These are phyloP conservation scores for Sporobolomyces phaffii DNA, from an alignment of 768 basidiomycete species.

Conservation along the genomic window DNA sequence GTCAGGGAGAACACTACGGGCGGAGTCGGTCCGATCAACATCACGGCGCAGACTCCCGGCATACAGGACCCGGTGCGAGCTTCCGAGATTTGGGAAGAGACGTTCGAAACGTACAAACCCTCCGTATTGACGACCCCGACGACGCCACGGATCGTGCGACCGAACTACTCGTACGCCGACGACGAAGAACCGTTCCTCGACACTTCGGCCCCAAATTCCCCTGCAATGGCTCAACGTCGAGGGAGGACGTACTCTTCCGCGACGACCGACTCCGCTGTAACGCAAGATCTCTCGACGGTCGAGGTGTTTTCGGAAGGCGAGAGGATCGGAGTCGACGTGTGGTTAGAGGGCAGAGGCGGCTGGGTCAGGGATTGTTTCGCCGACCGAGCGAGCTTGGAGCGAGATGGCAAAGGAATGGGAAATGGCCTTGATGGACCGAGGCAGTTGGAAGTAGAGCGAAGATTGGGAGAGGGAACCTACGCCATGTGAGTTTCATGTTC, in stretches of 20 bases:
- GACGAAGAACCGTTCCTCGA: slow-evolving; percentile 35
- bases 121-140: slow-evolving; percentile 8
- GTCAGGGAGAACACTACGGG: slow-evolving; percentile 33
- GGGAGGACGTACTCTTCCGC: slow-evolving; percentile 24
- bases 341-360: slow-evolving; percentile 63
- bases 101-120: slow-evolving; percentile 31
- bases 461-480: slow-evolving; percentile 39
- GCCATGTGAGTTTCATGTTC: slow-evolving; percentile 18
- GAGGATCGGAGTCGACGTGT: slow-evolving; percentile 61
- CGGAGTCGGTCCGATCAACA: slow-evolving; percentile 8
- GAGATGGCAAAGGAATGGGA: slow-evolving; percentile 28
- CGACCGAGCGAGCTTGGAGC: slow-evolving; percentile 52
- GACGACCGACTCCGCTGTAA: neutral
- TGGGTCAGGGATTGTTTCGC: slow-evolving; percentile 71
- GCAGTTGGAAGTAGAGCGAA: slow-evolving; percentile 40
- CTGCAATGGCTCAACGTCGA: neutral
- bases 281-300: slow-evolving; percentile 12
- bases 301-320: slow-evolving; percentile 63
- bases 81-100: slow-evolving; percentile 20
- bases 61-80: neutral
- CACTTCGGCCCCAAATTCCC: slow-evolving; percentile 16
- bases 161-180: slow-evolving; percentile 1
- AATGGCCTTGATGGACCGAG: slow-evolving; percentile 34
- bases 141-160: slow-evolving; percentile 7
- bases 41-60: neutral